Conservation (phyloP, 106 monocot genomes). For the Dioscorea dumetorum region DNA sequence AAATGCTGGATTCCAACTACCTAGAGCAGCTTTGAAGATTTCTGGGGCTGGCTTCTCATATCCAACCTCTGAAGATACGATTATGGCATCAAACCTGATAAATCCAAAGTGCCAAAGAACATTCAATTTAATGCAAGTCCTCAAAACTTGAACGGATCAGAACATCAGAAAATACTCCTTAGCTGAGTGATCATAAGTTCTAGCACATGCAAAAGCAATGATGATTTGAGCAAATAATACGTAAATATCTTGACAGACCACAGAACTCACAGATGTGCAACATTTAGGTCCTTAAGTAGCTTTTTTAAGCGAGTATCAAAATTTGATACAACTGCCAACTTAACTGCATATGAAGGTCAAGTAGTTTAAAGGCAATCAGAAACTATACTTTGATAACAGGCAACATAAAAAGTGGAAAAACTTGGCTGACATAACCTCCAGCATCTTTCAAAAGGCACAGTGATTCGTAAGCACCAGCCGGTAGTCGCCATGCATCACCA, state of each 20-base stretch:
- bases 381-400: not conserved
- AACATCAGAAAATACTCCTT: too few relatives aligned
- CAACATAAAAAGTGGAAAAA: slow-evolving; percentile 6
- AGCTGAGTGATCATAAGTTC: too few relatives aligned
- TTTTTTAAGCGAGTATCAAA: slow-evolving; percentile 84
- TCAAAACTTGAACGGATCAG: too few relatives aligned
- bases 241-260: not conserved
- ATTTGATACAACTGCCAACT: slow-evolving; percentile 94
- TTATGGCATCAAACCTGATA: slow-evolving; percentile 86
- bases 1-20: slow-evolving; percentile 10
- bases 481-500: slow-evolving; percentile 86
- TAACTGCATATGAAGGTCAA: slow-evolving; percentile 44
- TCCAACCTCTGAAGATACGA: slow-evolving; percentile 89
- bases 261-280: slow-evolving; percentile 71
- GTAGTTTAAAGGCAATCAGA: not conserved
- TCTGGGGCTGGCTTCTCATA: slow-evolving; percentile 83
- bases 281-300: slow-evolving; percentile 75
- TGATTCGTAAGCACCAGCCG: slow-evolving; percentile 54
- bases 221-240: not conserved
- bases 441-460: slow-evolving; percentile 57
- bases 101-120: not conserved
- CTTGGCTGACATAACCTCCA: slow-evolving; percentile 54
- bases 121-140: too few relatives aligned
- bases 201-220: not conserved
- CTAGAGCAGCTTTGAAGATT: slow-evolving; percentile 86